A percentile compares a stretch with the other conserved stretches of the same genome.
phyloP scores from a whole-genome alignment of 2,329 filamentous ascomycete genomes.

The Gyromitra esculenta region DNA sequence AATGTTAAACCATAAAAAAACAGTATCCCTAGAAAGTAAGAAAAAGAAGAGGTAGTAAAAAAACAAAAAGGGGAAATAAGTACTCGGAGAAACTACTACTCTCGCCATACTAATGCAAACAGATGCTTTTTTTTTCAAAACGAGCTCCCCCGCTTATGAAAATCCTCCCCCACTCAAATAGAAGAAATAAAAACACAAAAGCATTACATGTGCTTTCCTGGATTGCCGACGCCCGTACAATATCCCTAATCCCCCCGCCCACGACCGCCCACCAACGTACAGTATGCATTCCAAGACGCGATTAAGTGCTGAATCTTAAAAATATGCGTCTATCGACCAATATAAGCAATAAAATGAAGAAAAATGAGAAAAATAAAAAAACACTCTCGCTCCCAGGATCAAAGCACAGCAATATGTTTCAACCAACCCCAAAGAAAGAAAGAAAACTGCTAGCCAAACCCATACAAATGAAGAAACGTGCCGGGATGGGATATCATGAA shows the following conservation, averaged over 20 bases:
- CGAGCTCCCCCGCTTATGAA: constrained; percentile 3
- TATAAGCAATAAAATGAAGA: constrained; percentile 35
- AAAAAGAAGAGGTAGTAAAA: constrained; percentile 5
- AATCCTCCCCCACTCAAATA: background rate
- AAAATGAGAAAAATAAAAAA: constrained; percentile 18
- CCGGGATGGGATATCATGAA: constrained; percentile 12
- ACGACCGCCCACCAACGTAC: background rate
- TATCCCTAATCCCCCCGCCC: background rate
- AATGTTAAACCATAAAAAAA: constrained; percentile 23
- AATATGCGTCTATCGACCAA: constrained; percentile 47
- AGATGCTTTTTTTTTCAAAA: background rate
- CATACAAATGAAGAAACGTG: constrained; percentile 39
- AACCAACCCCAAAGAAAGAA: constrained; percentile 36
- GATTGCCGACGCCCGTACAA: constrained; percentile 19
- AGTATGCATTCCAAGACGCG: constrained; percentile 36
- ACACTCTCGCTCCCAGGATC: constrained; percentile 21
- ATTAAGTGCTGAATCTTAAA: constrained; percentile 37
- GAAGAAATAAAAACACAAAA: constrained; percentile 25
- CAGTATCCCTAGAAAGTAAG: constrained; percentile 6
- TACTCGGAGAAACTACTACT: background rate
- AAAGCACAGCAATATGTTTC: constrained; percentile 40
- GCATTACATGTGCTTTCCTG: constrained; percentile 19
- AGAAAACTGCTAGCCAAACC: constrained; percentile 34
- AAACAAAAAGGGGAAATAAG: background rate
- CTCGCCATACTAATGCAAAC: constrained; percentile 7